These are phyloP conservation scores for Neofusicoccum cordaticola DNA, from an alignment of 2,329 filamentous ascomycete genomes.

Conservation along the genomic window DNA sequence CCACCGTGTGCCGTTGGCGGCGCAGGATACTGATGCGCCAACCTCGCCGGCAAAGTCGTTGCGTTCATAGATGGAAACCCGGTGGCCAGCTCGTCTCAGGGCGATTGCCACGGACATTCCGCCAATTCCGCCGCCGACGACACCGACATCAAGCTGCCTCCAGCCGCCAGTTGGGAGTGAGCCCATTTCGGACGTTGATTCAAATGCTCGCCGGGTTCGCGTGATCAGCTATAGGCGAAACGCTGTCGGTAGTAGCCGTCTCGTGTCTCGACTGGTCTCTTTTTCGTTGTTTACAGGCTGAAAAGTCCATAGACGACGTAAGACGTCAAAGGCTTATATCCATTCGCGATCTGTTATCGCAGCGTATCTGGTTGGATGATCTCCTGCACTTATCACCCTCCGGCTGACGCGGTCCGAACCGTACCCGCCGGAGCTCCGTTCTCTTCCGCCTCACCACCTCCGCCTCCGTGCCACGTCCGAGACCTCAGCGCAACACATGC, in stretches of 20 bases:
- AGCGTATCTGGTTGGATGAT: background rate
- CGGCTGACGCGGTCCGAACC: slow-evolving; percentile 3
- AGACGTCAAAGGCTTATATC: background rate
- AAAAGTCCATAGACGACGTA: background rate
- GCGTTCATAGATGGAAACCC: slow-evolving; percentile 63
- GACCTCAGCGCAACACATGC: background rate
- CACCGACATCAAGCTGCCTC: slow-evolving; percentile 34
- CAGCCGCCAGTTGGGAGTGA: slow-evolving; percentile 18
- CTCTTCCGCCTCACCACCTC: background rate
- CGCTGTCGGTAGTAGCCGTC: too few species aligned
- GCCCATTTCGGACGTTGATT: slow-evolving; percentile 11
- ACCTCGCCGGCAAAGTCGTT: slow-evolving; percentile 66
- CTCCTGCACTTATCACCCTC: background rate
- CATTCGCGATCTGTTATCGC: background rate
- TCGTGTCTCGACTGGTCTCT: too few species aligned
- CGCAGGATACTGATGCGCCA: slow-evolving; percentile 52
- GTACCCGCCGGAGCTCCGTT: background rate
- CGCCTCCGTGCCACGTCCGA: background rate
- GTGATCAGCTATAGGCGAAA: background rate
- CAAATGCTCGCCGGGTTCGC: background rate
- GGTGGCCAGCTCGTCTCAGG: slow-evolving; percentile 53
- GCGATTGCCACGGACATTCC: slow-evolving; percentile 52
- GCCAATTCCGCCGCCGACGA: slow-evolving; percentile 55
- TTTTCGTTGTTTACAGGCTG: background rate
- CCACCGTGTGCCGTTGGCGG: slow-evolving; percentile 69